Conservation (phyloP, 2,329 filamentous ascomycete genomes). For the Pyrenophora seminiperda region DNA sequence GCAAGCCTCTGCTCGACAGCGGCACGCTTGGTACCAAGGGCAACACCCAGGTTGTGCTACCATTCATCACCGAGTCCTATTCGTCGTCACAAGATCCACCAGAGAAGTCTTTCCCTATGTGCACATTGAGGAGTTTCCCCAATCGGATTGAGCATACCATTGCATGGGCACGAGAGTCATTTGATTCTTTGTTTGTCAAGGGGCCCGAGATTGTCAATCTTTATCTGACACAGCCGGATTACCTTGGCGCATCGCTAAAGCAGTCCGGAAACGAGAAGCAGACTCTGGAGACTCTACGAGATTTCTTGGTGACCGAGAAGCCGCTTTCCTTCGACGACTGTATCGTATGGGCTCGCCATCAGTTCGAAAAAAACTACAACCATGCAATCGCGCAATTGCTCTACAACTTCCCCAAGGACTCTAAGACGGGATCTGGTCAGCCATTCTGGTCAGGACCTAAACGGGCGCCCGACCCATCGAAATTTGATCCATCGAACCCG, state of each 20-base stretch:
- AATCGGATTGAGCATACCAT: constrained; percentile 99
- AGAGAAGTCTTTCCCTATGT: constrained; percentile 99
- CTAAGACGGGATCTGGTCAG: constrained; percentile 82
- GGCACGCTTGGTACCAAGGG: constrained; percentile 98
- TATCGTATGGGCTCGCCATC: constrained; percentile 88
- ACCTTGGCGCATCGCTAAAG: constrained; percentile 83
- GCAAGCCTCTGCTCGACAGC: constrained; percentile 92
- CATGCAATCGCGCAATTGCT: constrained; percentile 95
- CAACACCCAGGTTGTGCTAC: constrained; percentile 95
- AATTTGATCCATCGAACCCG: constrained; percentile 82
- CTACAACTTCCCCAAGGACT: constrained; percentile 97
- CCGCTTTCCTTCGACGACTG: constrained; percentile 94
- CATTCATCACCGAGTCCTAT: constrained; percentile 92
- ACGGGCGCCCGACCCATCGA: constrained; percentile 88
- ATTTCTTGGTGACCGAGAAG: constrained; percentile 90
- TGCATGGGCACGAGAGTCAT: constrained; percentile 95
- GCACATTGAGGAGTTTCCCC: constrained; percentile 93
- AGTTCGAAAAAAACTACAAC: constrained; percentile 97
- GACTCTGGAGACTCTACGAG: constrained; percentile 85
- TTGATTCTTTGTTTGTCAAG: constrained; percentile 92
- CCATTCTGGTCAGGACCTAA: constrained; percentile 99
- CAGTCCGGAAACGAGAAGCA: constrained; percentile 95
- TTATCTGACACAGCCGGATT: constrained; percentile 90
- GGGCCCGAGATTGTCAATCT: constrained; percentile 93
- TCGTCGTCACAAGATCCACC: constrained; percentile 96